phyloP scores from a whole-genome alignment of 2,329 filamentous ascomycete species.

The Exophiala alcalophila region DNA sequence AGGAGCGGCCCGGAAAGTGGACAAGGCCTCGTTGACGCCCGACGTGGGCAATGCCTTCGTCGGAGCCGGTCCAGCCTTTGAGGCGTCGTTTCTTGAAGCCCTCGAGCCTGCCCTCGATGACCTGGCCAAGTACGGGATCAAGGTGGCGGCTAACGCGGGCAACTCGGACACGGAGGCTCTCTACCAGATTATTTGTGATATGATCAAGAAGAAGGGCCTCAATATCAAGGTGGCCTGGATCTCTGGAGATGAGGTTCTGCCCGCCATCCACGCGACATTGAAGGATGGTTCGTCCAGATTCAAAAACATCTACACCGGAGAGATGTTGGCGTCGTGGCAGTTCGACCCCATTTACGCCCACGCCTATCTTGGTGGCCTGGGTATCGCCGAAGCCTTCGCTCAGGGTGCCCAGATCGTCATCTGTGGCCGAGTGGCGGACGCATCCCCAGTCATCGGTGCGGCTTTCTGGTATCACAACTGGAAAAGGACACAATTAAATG shows the following conservation, averaged over 20 bases:
- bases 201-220: conserved; percentile 41
- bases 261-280: conserved; percentile 35
- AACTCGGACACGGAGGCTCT: conserved; percentile 43
- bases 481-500: conserved; percentile 38
- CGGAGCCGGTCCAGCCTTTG: conserved; percentile 44
- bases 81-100: conserved; percentile 53
- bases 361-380: conserved; percentile 40
- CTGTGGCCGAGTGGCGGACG: conserved; percentile 46
- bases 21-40: conserved; percentile 28
- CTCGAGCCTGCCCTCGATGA: conserved; percentile 41
- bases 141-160: conserved; percentile 46
- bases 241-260: conserved; percentile 46
- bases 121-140: conserved; percentile 42
- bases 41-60: conserved; percentile 19
- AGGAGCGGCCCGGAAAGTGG: conserved; percentile 38
- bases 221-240: conserved; percentile 49
- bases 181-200: conserved; percentile 39
- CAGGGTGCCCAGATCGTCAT: conserved; percentile 46
- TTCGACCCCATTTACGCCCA: conserved; percentile 38
- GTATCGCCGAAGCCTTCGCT: conserved; percentile 40
- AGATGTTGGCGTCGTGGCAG: conserved; percentile 36
- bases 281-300: conserved; percentile 37
- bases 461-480: conserved; percentile 46
- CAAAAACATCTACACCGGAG: conserved; percentile 42
- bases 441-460: conserved; percentile 44